Evolutionary conservation across 83 land plant genomes (phyloP).

Genomic region (Picea engelmannii): DNA sequence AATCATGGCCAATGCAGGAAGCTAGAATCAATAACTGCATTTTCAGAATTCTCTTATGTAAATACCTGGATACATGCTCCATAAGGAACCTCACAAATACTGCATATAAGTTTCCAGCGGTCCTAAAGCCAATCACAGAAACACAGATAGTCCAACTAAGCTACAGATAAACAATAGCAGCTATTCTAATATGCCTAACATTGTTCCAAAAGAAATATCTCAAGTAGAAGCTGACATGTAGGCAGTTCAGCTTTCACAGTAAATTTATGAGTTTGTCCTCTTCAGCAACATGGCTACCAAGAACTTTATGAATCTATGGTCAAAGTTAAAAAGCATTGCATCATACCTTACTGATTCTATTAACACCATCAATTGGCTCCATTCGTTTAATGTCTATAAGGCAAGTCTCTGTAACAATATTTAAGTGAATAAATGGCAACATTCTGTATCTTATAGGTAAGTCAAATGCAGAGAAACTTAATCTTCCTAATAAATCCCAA

Average conservation of each 20-base stretch:
- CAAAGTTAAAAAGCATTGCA: not conserved
- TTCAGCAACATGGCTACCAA: not conserved
- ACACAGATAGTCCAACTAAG: not conserved
- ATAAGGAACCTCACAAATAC: constrained; percentile 91
- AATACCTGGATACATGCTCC: constrained; percentile 97
- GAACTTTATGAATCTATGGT: not conserved
- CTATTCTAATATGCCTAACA: not conserved
- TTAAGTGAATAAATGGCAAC: not conserved
- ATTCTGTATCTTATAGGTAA: constrained; percentile 8
- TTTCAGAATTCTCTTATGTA: constrained; percentile 3
- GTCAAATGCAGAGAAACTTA: constrained; percentile 8
- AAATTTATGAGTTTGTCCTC: not conserved
- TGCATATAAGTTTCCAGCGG: constrained; percentile 95
- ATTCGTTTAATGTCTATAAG: constrained; percentile 81
- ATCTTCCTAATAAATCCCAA: not conserved
- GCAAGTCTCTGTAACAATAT: constrained; percentile 70
- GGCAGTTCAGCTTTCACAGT: not conserved
- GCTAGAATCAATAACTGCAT: not conserved
- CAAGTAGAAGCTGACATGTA: not conserved
- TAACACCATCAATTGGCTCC: constrained; percentile 97
- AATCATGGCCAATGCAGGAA: not conserved
- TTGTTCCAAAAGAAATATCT: not conserved
- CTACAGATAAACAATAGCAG: constrained; percentile 9
- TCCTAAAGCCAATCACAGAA: constrained; percentile 50
- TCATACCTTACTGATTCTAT: constrained; percentile 78